Evolutionary conservation across 2,329 filamentous ascomycete genomes (phyloP), one percentile per base, ranked within the genome.

Genomic region (Xylaria sp.): DNA sequence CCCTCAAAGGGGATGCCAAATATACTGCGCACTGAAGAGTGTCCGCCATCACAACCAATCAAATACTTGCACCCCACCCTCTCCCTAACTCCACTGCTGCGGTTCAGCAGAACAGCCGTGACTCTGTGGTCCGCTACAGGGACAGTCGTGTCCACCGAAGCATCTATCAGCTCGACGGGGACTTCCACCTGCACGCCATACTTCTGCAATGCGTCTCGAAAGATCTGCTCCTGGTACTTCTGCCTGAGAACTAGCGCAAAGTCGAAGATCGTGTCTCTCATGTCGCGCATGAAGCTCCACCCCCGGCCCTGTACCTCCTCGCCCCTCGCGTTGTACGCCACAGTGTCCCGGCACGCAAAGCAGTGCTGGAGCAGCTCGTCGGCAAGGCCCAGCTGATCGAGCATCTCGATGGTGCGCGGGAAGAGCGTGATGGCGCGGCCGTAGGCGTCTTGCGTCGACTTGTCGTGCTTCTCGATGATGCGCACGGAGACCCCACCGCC

Each of bases 391-490:
- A 83, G 71, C 54, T 81, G 78, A 48, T 81, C 78, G 1, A 84
- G 73, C 66, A 81, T 76, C 65, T 83, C 80, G 39, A 70, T 71
- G 5, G 75, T 78, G 1, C 80, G 71, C 1, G 79, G 78, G 53
- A 77, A 83, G 2, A 83, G 74, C 0, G 80, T 80, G 54, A 81
- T 80, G 11, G 80, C 80, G 7, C 80, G 75, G 16, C 80, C 80
- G 64, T 79, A 81, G n/a, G 74, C 66, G 52, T 80, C 77, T 62
- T 81, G 79, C 1, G 72, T 66, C 0, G 75, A 74, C 60, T 81
- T 81, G 26, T 71, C 64, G 42, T 79, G 63, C 53, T 78, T 76
- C 59, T 82, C 79, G 50, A 82, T 72, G 42, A 81, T 77, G 48
- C 74, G 74, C 40, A 79, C 69, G 50, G 69, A 72, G 48, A 72